Evolutionary conservation across 768 basidiomycete genomes (phyloP), one percentile per base, ranked within the genome.

Genomic region (Tylopilus balloui): DNA sequence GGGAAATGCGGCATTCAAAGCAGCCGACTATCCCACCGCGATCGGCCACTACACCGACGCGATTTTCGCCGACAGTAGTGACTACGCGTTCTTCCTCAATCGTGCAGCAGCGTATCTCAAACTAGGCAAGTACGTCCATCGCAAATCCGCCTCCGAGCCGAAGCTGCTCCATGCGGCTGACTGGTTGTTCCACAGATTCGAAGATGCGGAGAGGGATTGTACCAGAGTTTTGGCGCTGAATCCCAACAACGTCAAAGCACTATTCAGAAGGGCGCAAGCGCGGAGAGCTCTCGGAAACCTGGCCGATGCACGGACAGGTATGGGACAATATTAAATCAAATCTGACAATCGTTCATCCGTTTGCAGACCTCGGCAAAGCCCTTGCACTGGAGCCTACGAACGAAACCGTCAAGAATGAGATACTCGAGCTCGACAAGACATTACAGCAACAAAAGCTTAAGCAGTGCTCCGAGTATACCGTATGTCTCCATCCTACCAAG

Each of bases 21-120:
- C 77, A 2, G 87, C 80, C 3, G 80, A 93, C 63, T 94, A 79
- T 65, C 79, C 83, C 1, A 72, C 75, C 24, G 90, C 92, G 0
- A 78, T 97, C 43, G 92, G 91, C 0, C 84, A 91, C 63, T 97
- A 96, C 69, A 86, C 88, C 27, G 71, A 80, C 1, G 93, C 94
- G 4, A 81, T 87, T 38, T 65, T 90, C 17, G 78, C 83, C 2
- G 85, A 94, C 66, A 64, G 71, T 11, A 71, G 64, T 0, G 89
- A 95, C 59, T 73, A 79, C n/a, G 86, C 89, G 0, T 88, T 84
- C 54, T 83, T 86, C 28, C 74, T 94, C 28, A 97, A 97, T 63
- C 81, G 94, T 37, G 89, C 92, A 3, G 88, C 90, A 29, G 90
- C 92, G 23, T 94, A 94, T 72, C 78, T 97, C 52, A 94, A 92